phyloP scores from a whole-genome alignment of 225 moss, liverwort and hornwort genomes.

The Anthoceros angustus region DNA sequence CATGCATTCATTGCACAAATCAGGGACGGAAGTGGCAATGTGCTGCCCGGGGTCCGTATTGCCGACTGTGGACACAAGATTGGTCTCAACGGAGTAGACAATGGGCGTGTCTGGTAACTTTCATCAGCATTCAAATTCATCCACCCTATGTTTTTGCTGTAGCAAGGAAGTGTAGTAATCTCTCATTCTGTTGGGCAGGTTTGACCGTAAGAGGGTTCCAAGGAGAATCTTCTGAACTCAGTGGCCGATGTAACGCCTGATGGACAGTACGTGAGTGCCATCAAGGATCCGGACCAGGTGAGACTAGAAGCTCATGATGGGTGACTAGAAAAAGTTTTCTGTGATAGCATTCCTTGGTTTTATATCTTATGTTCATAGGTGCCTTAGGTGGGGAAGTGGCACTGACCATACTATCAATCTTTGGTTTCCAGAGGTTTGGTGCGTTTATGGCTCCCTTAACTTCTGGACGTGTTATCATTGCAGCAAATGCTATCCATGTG shows the following conservation, averaged over 20 bases:
- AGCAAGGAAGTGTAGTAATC: neutral
- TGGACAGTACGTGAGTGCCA: conserved; percentile 53
- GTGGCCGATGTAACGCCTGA: conserved; percentile 75
- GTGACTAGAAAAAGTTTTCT: neutral
- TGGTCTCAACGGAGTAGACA: conserved; percentile 89
- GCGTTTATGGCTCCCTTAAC: conserved; percentile 81
- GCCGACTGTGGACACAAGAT: conserved; percentile 86
- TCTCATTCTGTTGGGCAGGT: conserved; percentile 26
- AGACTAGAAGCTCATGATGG: neutral
- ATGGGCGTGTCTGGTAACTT: conserved; percentile 72
- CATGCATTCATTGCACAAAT: conserved; percentile 80
- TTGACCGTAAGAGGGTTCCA: conserved; percentile 70
- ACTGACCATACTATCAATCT: too few relatives aligned
- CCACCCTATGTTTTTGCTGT: neutral
- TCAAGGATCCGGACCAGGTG: conserved; percentile 69
- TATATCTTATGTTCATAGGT: too few relatives aligned
- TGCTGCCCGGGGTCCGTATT: conserved; percentile 44
- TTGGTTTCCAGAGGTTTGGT: conserved; percentile 53
- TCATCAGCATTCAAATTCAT: neutral
- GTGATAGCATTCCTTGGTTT: neutral
- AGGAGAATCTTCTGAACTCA: conserved; percentile 75
- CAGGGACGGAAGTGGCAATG: conserved; percentile 37
- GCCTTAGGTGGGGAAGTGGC: too few relatives aligned
- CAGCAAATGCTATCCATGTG: conserved; percentile 42
- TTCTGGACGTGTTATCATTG: conserved; percentile 50